Conservation (phyloP, 2,329 filamentous ascomycete genomes). For the Lachnellula cervina region DNA sequence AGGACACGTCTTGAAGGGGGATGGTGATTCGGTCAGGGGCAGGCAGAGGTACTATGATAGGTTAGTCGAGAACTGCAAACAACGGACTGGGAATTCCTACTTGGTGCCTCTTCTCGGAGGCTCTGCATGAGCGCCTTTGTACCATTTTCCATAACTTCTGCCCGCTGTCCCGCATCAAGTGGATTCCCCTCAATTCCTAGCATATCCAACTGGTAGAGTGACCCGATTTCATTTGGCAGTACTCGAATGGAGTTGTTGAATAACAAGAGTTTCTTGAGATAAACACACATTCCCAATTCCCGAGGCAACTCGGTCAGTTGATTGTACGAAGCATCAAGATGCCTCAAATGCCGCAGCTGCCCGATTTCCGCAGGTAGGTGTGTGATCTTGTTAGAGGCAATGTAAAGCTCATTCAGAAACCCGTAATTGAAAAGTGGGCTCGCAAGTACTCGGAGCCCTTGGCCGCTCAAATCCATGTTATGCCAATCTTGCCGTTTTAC, state of each 20-base stretch:
- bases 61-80: constrained; percentile 7
- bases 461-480: constrained; percentile 92
- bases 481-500: constrained; percentile 80
- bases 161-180: constrained; percentile 68
- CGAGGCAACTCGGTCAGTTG: constrained; percentile 75
- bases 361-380: constrained; percentile 78
- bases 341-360: constrained; percentile 70
- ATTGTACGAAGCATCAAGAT: constrained; percentile 87
- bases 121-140: constrained; percentile 79
- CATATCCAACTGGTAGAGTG: constrained; percentile 80
- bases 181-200: constrained; percentile 92
- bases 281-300: constrained; percentile 95
- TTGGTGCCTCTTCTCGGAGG: constrained; percentile 77
- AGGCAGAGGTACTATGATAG: constrained; percentile 62
- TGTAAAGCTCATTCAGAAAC: constrained; percentile 87
- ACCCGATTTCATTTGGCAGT: constrained; percentile 82
- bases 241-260: constrained; percentile 87
- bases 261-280: constrained; percentile 75
- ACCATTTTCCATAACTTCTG: constrained; percentile 79
- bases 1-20: constrained; percentile 63
- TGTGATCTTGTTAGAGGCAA: constrained; percentile 87
- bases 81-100: constrained; percentile 50
- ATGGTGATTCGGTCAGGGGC: constrained; percentile 74
- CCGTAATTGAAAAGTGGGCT: constrained; percentile 77
- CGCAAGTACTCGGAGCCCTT: constrained; percentile 80